These are phyloP conservation scores for Colletotrichum echinochloae DNA, from an alignment of 2,329 filamentous ascomycete species.

Conservation along the genomic window DNA sequence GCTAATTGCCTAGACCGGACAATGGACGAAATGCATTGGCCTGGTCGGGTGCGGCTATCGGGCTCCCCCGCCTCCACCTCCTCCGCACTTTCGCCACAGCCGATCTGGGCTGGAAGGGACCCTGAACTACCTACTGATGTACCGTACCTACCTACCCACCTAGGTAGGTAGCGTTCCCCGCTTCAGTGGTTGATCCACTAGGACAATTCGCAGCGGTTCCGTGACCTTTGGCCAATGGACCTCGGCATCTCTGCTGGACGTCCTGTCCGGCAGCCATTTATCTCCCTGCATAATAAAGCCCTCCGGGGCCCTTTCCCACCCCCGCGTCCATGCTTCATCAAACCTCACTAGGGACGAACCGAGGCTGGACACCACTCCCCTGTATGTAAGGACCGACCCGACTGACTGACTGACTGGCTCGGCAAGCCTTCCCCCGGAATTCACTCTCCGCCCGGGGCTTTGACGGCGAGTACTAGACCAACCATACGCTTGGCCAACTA, in stretches of 20 bases:
- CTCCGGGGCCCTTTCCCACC: background rate
- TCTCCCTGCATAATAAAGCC: constrained; percentile 18
- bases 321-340: constrained; percentile 4
- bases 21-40: constrained; percentile 12
- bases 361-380: background rate
- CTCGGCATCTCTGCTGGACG: constrained; percentile 38
- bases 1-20: background rate
- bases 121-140: background rate
- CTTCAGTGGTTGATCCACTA: background rate
- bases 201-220: background rate
- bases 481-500: too few species aligned
- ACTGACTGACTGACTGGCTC: background rate
- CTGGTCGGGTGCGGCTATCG: constrained; percentile 31
- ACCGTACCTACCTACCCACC: too few species aligned
- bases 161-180: background rate
- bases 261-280: background rate
- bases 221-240: constrained; percentile 33
- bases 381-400: background rate
- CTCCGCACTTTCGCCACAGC: constrained; percentile 13
- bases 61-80: constrained; percentile 15
- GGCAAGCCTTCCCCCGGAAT: background rate
- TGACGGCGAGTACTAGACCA: constrained; percentile 1
- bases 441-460: background rate
- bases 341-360: constrained; percentile 7
- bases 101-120: background rate